A percentile compares a stretch with the other conserved stretches of the same genome.
Conservation (phyloP, 345 rosid species). For the Pistacia vera region DNA sequence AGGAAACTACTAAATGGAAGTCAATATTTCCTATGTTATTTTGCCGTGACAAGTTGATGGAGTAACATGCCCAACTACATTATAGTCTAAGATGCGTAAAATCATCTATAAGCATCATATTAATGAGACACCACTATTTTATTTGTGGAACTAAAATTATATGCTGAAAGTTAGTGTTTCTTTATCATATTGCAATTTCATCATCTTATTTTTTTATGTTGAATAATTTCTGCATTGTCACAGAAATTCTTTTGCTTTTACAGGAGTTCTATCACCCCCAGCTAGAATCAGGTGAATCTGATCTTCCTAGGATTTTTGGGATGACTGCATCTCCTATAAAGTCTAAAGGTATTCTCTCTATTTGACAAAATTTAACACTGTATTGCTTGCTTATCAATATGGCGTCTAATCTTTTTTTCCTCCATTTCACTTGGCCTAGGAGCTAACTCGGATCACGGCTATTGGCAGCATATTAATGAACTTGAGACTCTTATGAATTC, state of each 20-base stretch:
- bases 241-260: slow-evolving; percentile 19
- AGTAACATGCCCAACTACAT: not conserved
- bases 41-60: not conserved
- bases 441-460: slow-evolving; percentile 35
- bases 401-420: not conserved
- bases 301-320: slow-evolving; percentile 83
- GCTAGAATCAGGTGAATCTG: slow-evolving; percentile 26
- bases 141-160: not conserved
- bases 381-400: not conserved
- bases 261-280: slow-evolving; percentile 84
- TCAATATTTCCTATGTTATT: not conserved
- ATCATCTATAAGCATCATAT: not conserved
- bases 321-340: slow-evolving; percentile 95
- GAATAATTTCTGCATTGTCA: not conserved
- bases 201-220: not conserved
- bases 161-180: slow-evolving; percentile 1
- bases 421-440: slow-evolving; percentile 36
- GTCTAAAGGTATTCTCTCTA: slow-evolving; percentile 56
- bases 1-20: not conserved
- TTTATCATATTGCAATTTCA: not conserved
- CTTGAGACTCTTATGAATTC: slow-evolving; percentile 80
- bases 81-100: not conserved
- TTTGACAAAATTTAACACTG: slow-evolving; percentile 3
- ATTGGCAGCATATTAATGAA: slow-evolving; percentile 58
- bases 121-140: no score